Evolutionary conservation across 257 asterid species (phyloP).

Genomic region (Knoxia roxburghii): DNA sequence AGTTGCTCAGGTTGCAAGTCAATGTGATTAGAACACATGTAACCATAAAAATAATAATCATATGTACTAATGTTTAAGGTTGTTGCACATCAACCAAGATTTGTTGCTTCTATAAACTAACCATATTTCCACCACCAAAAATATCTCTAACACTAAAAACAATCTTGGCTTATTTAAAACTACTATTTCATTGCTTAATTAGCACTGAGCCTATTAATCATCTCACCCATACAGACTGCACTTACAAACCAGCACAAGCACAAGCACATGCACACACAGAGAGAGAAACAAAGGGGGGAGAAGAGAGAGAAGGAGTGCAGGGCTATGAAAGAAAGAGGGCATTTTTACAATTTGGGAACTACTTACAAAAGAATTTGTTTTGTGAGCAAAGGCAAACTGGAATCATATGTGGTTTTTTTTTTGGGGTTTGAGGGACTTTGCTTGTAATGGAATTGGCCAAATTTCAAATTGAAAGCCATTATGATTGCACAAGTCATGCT

Average conservation of each 20-base stretch:
- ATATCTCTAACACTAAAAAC: too few species aligned
- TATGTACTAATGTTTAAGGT: not conserved
- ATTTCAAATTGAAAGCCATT: constrained; percentile 61
- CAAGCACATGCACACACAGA: constrained; percentile 50
- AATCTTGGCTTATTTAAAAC: constrained; percentile 17
- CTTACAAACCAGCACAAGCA: constrained; percentile 46
- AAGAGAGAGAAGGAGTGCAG: constrained; percentile 8
- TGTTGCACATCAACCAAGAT: constrained; percentile 17
- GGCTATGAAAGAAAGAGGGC: constrained; percentile 14
- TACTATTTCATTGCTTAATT: constrained; percentile 61
- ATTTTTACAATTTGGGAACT: not conserved
- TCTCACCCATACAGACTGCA: constrained; percentile 48
- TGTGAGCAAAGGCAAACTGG: constrained; percentile 54
- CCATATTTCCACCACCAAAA: too few species aligned
- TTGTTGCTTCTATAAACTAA: constrained; percentile 1
- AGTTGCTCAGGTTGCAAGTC: constrained; percentile 24
- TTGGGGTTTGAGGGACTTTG: constrained; percentile 31
- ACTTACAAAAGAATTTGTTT: constrained; percentile 24
- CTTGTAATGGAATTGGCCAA: constrained; percentile 56
- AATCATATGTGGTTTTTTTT: constrained; percentile 29
- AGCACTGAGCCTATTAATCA: constrained; percentile 55
- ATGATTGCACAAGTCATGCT: constrained; percentile 75
- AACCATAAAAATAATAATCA: constrained; percentile 9
- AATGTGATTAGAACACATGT: constrained; percentile 19
- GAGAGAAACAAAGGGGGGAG: constrained; percentile 15